These are phyloP conservation scores for Lunularia cruciata DNA, from an alignment of 225 moss, liverwort and hornwort species.

Conservation along the genomic window DNA sequence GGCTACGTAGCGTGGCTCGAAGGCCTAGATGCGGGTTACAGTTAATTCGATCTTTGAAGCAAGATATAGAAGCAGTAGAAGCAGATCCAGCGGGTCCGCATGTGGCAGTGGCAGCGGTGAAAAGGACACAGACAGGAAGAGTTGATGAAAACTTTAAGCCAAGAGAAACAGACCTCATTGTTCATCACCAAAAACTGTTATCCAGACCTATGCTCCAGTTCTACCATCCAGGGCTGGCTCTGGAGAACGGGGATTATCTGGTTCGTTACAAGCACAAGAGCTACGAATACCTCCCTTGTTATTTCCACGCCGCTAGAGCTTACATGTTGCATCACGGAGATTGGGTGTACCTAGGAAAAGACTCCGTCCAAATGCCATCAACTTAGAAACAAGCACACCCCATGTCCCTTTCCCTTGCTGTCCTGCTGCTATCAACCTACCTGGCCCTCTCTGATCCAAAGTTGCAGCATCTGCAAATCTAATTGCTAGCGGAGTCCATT, in stretches of 20 bases:
- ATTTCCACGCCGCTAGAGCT: constrained; percentile 26
- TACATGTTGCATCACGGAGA: constrained; percentile 36
- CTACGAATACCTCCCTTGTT: constrained; percentile 26
- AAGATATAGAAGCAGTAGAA: constrained; percentile 26
- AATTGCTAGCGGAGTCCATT: no score
- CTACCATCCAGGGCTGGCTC: constrained; percentile 16
- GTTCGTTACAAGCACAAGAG: constrained; percentile 36
- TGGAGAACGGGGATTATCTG: constrained; percentile 40
- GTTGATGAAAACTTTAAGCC: constrained; percentile 30
- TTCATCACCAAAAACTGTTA: constrained; percentile 34
- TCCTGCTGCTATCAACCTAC: no score
- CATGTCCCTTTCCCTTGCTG: no score
- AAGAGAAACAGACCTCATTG: constrained; percentile 36
- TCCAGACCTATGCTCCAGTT: constrained; percentile 36
- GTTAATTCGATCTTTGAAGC: constrained; percentile 33
- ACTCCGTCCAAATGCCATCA: constrained; percentile 29
- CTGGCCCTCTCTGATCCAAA: no score
- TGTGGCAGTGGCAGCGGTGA: background rate
- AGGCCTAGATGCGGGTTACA: constrained; percentile 40
- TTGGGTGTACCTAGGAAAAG: constrained; percentile 44
- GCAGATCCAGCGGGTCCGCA: background rate
- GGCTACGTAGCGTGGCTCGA: constrained; percentile 18
- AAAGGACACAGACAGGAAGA: constrained; percentile 16
- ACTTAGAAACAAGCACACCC: background rate
- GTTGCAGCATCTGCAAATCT: no score